Conservation (phyloP, 2,329 filamentous ascomycete species). For the Lecanoromycetidae sp. region DNA sequence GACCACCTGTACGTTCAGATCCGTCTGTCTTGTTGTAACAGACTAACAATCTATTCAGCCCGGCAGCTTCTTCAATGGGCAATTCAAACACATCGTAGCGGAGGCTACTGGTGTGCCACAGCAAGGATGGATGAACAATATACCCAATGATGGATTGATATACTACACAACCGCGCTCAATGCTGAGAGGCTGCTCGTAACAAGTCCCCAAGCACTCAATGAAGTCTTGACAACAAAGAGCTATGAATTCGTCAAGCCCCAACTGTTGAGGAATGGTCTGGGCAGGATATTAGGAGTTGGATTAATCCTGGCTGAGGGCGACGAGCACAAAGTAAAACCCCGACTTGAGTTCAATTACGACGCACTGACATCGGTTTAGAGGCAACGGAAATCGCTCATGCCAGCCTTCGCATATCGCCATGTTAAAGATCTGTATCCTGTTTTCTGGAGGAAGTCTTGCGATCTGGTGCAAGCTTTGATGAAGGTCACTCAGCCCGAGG, state of each 20-base stretch:
- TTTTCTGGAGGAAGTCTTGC: constrained; percentile 68
- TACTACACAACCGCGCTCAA: constrained; percentile 54
- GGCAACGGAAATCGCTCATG: constrained; percentile 62
- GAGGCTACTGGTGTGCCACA: constrained; percentile 31
- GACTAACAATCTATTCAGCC: constrained; percentile 19
- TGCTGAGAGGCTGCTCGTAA: constrained; percentile 49
- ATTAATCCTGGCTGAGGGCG: constrained; percentile 68
- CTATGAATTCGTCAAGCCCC: constrained; percentile 59
- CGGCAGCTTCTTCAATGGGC: constrained; percentile 36
- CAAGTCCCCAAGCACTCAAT: constrained; percentile 51
- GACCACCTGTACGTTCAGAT: constrained; percentile 33
- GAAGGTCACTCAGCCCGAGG: constrained; percentile 33
- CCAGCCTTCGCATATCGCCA: constrained; percentile 80
- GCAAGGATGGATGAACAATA: constrained; percentile 41
- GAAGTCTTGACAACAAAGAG: constrained; percentile 58
- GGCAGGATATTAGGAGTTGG: constrained; percentile 31
- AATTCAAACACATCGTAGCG: constrained; percentile 28
- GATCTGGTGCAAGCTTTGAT: constrained; percentile 55
- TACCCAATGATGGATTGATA: constrained; percentile 58
- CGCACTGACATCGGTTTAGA: constrained; percentile 19
- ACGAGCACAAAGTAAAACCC: constrained; percentile 58
- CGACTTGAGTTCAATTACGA: too few species aligned
- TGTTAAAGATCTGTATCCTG: constrained; percentile 69
- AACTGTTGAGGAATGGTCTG: constrained; percentile 32
- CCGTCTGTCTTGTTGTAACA: neutral